Conservation (phyloP, 2,329 filamentous ascomycete species). For the Aspergillus novofumigatus region DNA sequence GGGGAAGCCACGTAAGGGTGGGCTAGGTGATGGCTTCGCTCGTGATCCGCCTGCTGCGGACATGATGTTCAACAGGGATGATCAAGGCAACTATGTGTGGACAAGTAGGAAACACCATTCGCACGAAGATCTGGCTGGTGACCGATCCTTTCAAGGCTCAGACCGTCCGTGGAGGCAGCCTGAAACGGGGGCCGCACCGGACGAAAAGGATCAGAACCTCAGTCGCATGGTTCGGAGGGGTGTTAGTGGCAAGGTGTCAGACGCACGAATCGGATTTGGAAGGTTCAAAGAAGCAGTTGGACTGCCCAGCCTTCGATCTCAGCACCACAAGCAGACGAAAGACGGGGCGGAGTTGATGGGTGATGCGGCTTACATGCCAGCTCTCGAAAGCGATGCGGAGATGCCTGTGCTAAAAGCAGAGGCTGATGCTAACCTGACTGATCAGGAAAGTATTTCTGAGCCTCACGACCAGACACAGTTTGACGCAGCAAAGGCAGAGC, state of each 20-base stretch:
- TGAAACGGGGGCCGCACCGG: constrained; percentile 24
- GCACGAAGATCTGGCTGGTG: constrained; percentile 35
- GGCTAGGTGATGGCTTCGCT: constrained; percentile 27
- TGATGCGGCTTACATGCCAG: constrained; percentile 25
- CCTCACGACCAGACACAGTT: constrained; percentile 12
- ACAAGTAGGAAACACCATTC: constrained; percentile 37
- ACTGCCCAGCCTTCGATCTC: constrained; percentile 34
- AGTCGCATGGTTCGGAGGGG: constrained; percentile 71
- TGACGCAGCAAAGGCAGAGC: constrained; percentile 10
- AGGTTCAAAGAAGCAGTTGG: constrained; percentile 84
- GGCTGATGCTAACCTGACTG: constrained; percentile 13
- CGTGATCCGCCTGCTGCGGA: constrained; percentile 33
- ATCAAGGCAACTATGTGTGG: constrained; percentile 45
- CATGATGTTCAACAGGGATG: constrained; percentile 43
- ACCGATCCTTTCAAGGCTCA: constrained; percentile 25
- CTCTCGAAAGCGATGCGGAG: constrained; percentile 29
- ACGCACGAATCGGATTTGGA: constrained; percentile 76
- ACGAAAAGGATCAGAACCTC: constrained; percentile 45
- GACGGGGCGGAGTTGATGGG: constrained; percentile 30
- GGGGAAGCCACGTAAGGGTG: constrained; percentile 71
- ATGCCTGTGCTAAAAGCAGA: constrained; percentile 6
- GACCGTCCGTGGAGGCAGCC: constrained; percentile 29
- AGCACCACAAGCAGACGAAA: constrained; percentile 36
- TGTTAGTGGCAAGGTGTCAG: constrained; percentile 72
- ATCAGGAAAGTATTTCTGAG: constrained; percentile 17